phyloP scores from a whole-genome alignment of 2,329 filamentous ascomycete species.

The Stromatinia cepivora region DNA sequence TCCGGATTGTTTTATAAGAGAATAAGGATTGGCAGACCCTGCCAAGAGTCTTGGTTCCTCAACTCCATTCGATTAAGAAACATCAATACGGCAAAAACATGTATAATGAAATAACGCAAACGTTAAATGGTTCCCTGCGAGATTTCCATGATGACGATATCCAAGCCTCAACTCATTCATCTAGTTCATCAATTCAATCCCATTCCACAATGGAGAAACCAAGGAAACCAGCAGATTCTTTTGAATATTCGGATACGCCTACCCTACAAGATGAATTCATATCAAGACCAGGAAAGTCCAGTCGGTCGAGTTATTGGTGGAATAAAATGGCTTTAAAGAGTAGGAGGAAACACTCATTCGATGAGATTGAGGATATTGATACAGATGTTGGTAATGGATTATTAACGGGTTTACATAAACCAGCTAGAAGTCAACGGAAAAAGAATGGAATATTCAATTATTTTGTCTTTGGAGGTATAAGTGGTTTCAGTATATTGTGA shows the following conservation, averaged over 20 bases:
- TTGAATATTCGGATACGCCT: constrained; percentile 26
- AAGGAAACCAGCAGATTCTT: not conserved
- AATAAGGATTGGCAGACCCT: not conserved
- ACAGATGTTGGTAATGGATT: constrained; percentile 19
- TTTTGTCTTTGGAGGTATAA: constrained; percentile 43
- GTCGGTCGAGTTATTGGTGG: constrained; percentile 21
- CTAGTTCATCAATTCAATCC: not conserved
- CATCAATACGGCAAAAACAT: constrained; percentile 5
- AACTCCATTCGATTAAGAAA: constrained; percentile 1
- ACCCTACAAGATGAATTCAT: constrained; percentile 27
- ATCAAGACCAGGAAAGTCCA: constrained; percentile 17
- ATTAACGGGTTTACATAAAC: constrained; percentile 22
- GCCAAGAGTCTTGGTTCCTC: constrained; percentile 12
- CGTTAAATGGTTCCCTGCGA: not conserved
- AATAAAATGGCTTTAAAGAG: constrained; percentile 5
- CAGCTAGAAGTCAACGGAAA: constrained; percentile 21
- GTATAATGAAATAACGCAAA: constrained; percentile 4
- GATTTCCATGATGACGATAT: constrained; percentile 10
- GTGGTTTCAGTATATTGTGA: constrained; percentile 43
- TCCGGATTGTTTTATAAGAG: not conserved
- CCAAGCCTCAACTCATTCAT: not conserved
- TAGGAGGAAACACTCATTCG: constrained; percentile 15
- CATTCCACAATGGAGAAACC: constrained; percentile 14
- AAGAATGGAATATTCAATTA: constrained; percentile 36
- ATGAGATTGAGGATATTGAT: constrained; percentile 13